Conservation (phyloP, 331 rosid genomes). For the Telfairia occidentalis region DNA sequence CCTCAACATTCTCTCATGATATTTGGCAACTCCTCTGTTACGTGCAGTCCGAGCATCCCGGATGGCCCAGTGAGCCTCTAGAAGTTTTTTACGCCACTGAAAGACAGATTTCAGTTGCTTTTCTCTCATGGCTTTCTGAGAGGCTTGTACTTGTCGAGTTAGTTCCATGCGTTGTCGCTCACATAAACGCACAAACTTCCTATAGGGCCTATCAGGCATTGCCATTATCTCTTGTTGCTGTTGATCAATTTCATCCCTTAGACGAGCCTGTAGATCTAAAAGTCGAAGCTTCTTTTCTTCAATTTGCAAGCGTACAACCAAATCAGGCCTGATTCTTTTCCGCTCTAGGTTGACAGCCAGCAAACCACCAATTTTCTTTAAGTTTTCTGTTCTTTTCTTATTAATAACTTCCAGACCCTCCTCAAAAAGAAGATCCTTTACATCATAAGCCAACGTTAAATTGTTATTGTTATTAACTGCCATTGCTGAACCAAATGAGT, state of each 20-base stretch:
- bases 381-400: conserved; percentile 73
- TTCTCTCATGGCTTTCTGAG: conserved; percentile 86
- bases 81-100: conserved; percentile 96
- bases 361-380: conserved; percentile 86
- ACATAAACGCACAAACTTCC: conserved; percentile 90
- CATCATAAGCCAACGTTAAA: conserved; percentile 80
- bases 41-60: conserved; percentile 99
- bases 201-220: conserved; percentile 96
- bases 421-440: conserved; percentile 83
- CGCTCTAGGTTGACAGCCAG: conserved; percentile 87
- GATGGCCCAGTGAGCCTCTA: conserved; percentile 94
- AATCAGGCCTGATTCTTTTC: conserved; percentile 94
- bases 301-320: conserved; percentile 84
- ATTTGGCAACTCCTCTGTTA: conserved; percentile 96
- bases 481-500: conserved; percentile 81
- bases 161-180: conserved; percentile 97
- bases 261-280: conserved; percentile 74
- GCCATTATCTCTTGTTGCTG: conserved; percentile 99
- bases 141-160: conserved; percentile 84
- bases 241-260: conserved; percentile 92
- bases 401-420: conserved; percentile 79
- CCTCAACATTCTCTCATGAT: conserved; percentile 87
- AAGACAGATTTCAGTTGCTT: conserved; percentile 91
- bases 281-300: conserved; percentile 95
- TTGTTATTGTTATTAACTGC: conserved; percentile 56